These are phyloP conservation scores for Trichoderma brevicompactum DNA, from an alignment of 2,329 filamentous ascomycete species.

Conservation along the genomic window DNA sequence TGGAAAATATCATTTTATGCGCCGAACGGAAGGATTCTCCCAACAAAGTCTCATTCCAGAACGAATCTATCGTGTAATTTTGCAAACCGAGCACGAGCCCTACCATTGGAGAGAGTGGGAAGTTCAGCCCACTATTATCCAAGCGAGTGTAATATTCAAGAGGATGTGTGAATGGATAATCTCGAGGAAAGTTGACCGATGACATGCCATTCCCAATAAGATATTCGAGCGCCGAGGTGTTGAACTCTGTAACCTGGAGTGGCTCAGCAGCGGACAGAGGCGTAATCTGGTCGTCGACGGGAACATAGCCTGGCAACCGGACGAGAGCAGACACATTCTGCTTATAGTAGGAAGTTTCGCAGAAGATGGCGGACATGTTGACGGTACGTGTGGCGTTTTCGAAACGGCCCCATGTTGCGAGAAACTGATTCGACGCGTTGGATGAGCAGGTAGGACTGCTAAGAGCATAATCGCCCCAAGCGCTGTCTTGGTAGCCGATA, in stretches of 20 bases:
- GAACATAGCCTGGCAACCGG: slow-evolving; percentile 7
- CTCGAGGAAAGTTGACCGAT: slow-evolving; percentile 27
- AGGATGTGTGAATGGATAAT: slow-evolving; percentile 34
- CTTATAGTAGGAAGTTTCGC: slow-evolving; percentile 23
- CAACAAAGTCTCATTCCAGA: slow-evolving; percentile 26
- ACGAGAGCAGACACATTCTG: slow-evolving; percentile 36
- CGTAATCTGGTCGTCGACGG: slow-evolving; percentile 28
- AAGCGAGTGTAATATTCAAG: slow-evolving; percentile 38
- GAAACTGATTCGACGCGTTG: slow-evolving; percentile 15
- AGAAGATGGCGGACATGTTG: slow-evolving; percentile 43
- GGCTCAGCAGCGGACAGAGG: slow-evolving; percentile 17
- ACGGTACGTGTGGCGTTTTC: slow-evolving; percentile 34
- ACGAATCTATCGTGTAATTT: slow-evolving; percentile 12
- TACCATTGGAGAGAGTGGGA: slow-evolving; percentile 41
- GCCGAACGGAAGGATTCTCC: slow-evolving; percentile 33
- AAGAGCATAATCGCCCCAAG: slow-evolving; percentile 42
- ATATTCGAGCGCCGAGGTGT: slow-evolving; percentile 43
- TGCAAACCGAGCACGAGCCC: slow-evolving; percentile 40
- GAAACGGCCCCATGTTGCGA: slow-evolving; percentile 30
- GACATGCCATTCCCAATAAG: slow-evolving; percentile 37
- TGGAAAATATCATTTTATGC: slow-evolving; percentile 41
- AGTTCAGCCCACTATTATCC: not conserved
- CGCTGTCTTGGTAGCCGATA: slow-evolving; percentile 31
- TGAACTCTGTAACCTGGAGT: slow-evolving; percentile 40
- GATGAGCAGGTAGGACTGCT: slow-evolving; percentile 36